A percentile compares a stretch with the other conserved stretches of the same genome.
Evolutionary conservation across 1,284 basidiomycete genomes (phyloP).

Genomic region (Naganishia cerealis): DNA sequence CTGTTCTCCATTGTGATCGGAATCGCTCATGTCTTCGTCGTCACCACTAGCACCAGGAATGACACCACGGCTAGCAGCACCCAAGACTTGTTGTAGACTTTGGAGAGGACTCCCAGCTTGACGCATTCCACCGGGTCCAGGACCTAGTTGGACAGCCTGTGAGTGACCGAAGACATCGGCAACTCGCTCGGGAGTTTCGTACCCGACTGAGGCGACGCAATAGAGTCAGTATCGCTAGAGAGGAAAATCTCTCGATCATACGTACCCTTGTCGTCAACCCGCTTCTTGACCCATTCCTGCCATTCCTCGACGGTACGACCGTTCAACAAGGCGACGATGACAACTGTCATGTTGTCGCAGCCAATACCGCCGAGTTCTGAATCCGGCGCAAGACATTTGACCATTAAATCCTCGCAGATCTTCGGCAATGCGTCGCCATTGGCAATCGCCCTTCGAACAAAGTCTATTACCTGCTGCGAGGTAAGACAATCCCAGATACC

Average conservation of each 20-base stretch:
- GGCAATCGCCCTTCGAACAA: slow-evolving; percentile 78
- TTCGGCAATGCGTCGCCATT: slow-evolving; percentile 75
- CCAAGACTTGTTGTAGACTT: slow-evolving; percentile 50
- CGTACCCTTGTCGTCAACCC: slow-evolving; percentile 73
- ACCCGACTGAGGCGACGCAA: slow-evolving; percentile 61
- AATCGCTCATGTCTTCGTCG: slow-evolving; percentile 43
- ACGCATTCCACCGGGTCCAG: slow-evolving; percentile 43
- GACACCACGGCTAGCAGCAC: slow-evolving; percentile 40
- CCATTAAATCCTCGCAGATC: slow-evolving; percentile 87
- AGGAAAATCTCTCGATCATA: slow-evolving; percentile 43
- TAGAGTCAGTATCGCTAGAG: slow-evolving; percentile 52
- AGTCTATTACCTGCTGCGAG: slow-evolving; percentile 90
- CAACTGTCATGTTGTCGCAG: slow-evolving; percentile 98
- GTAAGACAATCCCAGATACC: slow-evolving; percentile 99
- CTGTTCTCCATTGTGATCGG: slow-evolving; percentile 27
- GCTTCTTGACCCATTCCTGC: slow-evolving; percentile 85
- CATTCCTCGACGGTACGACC: slow-evolving; percentile 88
- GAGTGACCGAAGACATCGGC: slow-evolving; percentile 51
- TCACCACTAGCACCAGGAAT: slow-evolving; percentile 49
- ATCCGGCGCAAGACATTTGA: slow-evolving; percentile 90
- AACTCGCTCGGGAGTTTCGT: slow-evolving; percentile 58
- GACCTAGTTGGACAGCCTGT: slow-evolving; percentile 34
- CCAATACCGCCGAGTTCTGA: slow-evolving; percentile 91
- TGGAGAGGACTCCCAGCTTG: slow-evolving; percentile 48
- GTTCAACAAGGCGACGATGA: slow-evolving; percentile 83